phyloP scores from a whole-genome alignment of 2,329 filamentous ascomycete species.

The Tolypocladium nubicola region DNA sequence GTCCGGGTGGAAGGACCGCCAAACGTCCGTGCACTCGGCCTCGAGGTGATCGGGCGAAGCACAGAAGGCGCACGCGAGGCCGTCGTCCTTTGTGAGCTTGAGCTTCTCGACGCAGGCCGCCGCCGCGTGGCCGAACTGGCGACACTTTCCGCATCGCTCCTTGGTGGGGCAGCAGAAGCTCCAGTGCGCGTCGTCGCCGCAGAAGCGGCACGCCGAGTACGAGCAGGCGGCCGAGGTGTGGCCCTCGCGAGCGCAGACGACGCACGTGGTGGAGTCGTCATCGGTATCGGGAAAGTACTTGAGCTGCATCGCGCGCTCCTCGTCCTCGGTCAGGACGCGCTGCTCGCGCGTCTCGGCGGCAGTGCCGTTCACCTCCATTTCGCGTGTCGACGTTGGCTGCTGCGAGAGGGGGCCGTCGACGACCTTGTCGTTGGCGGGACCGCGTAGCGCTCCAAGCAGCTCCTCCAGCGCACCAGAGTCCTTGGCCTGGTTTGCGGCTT shows the following conservation, averaged over 20 bases:
- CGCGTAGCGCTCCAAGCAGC: slow-evolving; percentile 9
- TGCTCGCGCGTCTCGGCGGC: slow-evolving; percentile 4
- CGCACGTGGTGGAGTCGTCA: slow-evolving; percentile 33
- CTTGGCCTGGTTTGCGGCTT: slow-evolving; percentile 15
- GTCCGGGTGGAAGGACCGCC: slow-evolving; percentile 42
- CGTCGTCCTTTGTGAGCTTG: slow-evolving; percentile 37
- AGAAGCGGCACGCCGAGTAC: slow-evolving; percentile 36
- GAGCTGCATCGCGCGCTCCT: slow-evolving; percentile 27
- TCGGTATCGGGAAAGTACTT: slow-evolving; percentile 42
- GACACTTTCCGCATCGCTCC: slow-evolving; percentile 47
- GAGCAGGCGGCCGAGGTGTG: slow-evolving; percentile 37
- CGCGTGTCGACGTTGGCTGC: not conserved
- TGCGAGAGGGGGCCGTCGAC: not conserved
- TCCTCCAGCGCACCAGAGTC: slow-evolving; percentile 12
- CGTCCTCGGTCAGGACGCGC: slow-evolving; percentile 16
- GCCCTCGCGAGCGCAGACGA: slow-evolving; percentile 37
- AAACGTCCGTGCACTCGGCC: slow-evolving; percentile 46
- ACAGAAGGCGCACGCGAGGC: slow-evolving; percentile 51
- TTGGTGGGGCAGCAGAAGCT: slow-evolving; percentile 38
- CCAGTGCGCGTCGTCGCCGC: slow-evolving; percentile 33
- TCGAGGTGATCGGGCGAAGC: slow-evolving; percentile 45
- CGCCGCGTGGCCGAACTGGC: slow-evolving; percentile 47
- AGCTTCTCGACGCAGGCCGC: slow-evolving; percentile 46
- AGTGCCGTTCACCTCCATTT: not conserved
- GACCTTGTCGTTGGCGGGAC: not conserved